Evolutionary conservation across 148 eudicot species (phyloP).

Genomic region (Cornus florida): DNA sequence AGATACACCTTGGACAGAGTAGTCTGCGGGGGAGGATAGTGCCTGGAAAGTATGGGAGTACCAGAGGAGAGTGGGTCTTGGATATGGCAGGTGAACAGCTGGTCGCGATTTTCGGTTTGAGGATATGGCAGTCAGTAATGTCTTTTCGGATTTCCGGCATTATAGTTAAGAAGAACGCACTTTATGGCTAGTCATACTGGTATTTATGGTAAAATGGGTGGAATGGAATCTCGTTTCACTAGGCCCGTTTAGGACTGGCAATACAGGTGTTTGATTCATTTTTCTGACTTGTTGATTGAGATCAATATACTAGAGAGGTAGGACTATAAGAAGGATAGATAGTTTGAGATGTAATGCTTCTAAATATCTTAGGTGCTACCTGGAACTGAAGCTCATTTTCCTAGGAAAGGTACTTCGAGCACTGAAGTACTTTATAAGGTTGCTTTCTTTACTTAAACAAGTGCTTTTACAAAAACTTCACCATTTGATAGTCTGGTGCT

Average conservation of each 20-base stretch:
- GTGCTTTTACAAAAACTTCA: neutral
- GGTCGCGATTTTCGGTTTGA: neutral
- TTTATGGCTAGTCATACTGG: neutral
- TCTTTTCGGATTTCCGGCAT: neutral
- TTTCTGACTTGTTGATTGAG: neutral
- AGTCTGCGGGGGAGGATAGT: neutral
- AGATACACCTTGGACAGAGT: neutral
- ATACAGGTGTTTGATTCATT: neutral
- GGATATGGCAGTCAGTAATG: neutral
- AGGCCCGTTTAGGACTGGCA: neutral
- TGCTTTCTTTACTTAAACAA: neutral
- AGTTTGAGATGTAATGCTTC: neutral
- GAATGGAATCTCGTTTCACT: neutral
- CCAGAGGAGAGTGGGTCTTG: neutral
- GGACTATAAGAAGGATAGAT: neutral
- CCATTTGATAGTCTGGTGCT: neutral
- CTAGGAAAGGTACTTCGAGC: neutral
- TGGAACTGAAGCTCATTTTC: neutral
- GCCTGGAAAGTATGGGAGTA: neutral
- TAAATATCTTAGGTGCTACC: neutral
- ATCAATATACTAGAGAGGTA: neutral
- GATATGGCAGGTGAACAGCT: neutral
- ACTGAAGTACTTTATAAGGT: neutral
- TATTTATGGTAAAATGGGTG: neutral
- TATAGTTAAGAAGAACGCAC: neutral